Evolutionary conservation across 306 rosid species (phyloP).

Genomic region (Quercus cerris): DNA sequence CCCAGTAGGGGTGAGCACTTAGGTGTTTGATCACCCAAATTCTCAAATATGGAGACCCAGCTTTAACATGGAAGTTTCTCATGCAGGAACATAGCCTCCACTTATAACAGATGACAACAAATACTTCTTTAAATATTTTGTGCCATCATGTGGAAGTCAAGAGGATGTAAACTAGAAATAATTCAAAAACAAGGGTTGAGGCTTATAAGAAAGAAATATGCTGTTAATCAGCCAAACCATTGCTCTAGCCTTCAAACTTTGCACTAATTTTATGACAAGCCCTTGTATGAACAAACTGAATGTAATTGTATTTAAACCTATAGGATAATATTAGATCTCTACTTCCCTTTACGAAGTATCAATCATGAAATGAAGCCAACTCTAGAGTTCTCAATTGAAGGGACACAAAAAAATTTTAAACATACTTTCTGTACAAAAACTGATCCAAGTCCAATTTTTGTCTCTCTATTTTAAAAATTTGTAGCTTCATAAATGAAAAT

Average conservation of each 20-base stretch:
- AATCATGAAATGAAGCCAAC: neutral
- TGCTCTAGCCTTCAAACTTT: neutral
- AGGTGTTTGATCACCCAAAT: neutral
- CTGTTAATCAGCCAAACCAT: neutral
- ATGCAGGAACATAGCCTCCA: neutral
- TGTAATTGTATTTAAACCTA: neutral
- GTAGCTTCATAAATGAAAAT: too few relatives aligned
- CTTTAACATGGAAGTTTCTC: neutral
- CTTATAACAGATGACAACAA: neutral
- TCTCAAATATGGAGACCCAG: neutral
- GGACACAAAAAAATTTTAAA: neutral
- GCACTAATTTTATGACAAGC: neutral
- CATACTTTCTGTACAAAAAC: too few relatives aligned
- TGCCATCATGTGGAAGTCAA: neutral
- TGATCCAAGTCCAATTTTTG: too few relatives aligned
- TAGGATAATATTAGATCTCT: neutral
- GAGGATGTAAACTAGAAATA: neutral
- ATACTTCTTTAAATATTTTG: neutral
- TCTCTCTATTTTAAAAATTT: too few relatives aligned
- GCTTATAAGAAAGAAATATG: neutral
- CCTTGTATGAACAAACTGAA: neutral
- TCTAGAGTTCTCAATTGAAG: neutral
- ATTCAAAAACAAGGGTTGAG: neutral
- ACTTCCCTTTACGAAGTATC: neutral
- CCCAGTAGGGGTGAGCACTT: neutral